Percentiles rank a stretch among this genome's conserved stretches.
Conservation (phyloP, 2,329 filamentous ascomycete species). For the Monilinia fructigena region DNA sequence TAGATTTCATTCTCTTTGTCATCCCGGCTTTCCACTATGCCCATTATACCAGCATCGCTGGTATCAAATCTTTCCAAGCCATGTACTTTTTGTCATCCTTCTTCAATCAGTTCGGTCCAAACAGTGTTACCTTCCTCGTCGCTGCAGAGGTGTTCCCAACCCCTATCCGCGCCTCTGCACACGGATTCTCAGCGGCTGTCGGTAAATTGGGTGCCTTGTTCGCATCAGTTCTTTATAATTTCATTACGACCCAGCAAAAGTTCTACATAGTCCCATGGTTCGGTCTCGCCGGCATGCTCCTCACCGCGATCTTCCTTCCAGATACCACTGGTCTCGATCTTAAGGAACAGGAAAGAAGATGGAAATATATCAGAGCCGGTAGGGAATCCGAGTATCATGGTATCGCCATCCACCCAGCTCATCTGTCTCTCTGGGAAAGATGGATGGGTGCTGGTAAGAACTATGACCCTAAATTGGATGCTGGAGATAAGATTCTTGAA, state of each 20-base stretch:
- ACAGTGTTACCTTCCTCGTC: slow-evolving; percentile 88
- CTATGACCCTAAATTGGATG: slow-evolving; percentile 82
- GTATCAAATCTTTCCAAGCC: slow-evolving; percentile 88
- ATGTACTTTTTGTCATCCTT: slow-evolving; percentile 99
- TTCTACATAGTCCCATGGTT: slow-evolving; percentile 97
- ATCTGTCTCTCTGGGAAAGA: slow-evolving; percentile 87
- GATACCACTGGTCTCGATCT: slow-evolving; percentile 95
- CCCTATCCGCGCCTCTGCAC: slow-evolving; percentile 85
- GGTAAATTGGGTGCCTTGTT: slow-evolving; percentile 87
- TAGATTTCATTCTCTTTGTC: slow-evolving; percentile 91
- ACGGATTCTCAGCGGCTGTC: slow-evolving; percentile 89
- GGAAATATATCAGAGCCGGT: slow-evolving; percentile 79
- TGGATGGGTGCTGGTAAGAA: slow-evolving; percentile 72
- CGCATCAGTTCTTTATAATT: slow-evolving; percentile 89
- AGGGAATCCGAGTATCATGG: slow-evolving; percentile 84
- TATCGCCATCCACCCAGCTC: slow-evolving; percentile 84
- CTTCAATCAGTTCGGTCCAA: slow-evolving; percentile 99
- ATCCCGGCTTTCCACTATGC: slow-evolving; percentile 85
- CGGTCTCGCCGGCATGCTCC: slow-evolving; percentile 78
- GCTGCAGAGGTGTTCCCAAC: slow-evolving; percentile 97
- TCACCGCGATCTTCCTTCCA: slow-evolving; percentile 86
- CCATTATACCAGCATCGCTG: slow-evolving; percentile 70
- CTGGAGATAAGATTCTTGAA: slow-evolving; percentile 79
- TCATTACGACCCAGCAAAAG: slow-evolving; percentile 79
- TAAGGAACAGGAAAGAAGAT: slow-evolving; percentile 94